Percentiles rank a stretch among this genome's conserved stretches.
Evolutionary conservation across 1,284 basidiomycete genomes (phyloP).

Genomic region (Pholiota adiposa): DNA sequence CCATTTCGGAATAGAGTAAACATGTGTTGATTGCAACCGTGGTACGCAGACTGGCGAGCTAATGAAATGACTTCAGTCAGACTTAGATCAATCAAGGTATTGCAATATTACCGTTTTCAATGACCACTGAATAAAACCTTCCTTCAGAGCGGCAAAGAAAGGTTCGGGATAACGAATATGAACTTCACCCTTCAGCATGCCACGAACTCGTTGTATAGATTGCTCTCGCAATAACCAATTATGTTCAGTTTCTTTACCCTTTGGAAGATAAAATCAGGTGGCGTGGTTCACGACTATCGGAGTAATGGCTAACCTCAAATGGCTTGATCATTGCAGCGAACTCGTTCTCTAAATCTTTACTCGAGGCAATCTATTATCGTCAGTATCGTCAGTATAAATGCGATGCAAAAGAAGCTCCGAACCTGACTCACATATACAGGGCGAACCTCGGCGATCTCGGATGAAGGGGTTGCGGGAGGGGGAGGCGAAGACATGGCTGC

Average conservation of each 20-base stretch:
- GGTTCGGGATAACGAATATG: slow-evolving; percentile 74
- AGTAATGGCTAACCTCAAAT: slow-evolving; percentile 66
- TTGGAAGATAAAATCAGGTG: slow-evolving; percentile 17
- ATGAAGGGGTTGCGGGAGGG: slow-evolving; percentile 41
- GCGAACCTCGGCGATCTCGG: slow-evolving; percentile 54
- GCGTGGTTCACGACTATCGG: neutral
- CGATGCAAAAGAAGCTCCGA: slow-evolving; percentile 6
- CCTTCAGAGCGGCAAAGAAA: slow-evolving; percentile 79
- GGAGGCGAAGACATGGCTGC: slow-evolving; percentile 52
- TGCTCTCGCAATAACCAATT: slow-evolving; percentile 92
- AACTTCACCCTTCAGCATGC: slow-evolving; percentile 89
- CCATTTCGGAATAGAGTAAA: slow-evolving; percentile 80
- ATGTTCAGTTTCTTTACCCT: slow-evolving; percentile 96
- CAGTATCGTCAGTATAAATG: neutral
- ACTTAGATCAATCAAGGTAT: neutral
- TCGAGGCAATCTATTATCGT: slow-evolving; percentile 75
- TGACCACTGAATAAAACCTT: slow-evolving; percentile 80
- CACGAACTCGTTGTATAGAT: slow-evolving; percentile 80
- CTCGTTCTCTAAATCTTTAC: slow-evolving; percentile 85
- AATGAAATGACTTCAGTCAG: neutral
- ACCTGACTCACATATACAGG: slow-evolving; percentile 71
- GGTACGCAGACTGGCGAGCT: slow-evolving; percentile 91
- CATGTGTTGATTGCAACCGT: slow-evolving; percentile 88
- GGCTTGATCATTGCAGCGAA: slow-evolving; percentile 77
- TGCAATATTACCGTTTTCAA: slow-evolving; percentile 76